These are phyloP conservation scores for Coprinellus micaceus DNA, from an alignment of 768 basidiomycete species.

Conservation along the genomic window DNA sequence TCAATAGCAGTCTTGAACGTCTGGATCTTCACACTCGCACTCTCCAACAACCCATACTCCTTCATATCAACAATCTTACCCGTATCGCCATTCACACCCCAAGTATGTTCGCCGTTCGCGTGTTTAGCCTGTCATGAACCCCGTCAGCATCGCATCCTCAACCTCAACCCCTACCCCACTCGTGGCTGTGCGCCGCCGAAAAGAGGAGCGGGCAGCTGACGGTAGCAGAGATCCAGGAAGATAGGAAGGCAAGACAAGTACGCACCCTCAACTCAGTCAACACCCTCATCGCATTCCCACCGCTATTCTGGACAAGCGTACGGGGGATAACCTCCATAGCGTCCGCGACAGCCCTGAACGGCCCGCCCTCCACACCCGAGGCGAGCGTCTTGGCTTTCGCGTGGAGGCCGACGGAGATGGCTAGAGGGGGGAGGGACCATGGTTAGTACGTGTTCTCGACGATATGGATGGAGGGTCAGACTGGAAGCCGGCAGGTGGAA, in stretches of 20 bases:
- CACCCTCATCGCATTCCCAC: conserved; percentile 91
- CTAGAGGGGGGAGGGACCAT: too few relatives aligned
- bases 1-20: conserved; percentile 97
- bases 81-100: conserved; percentile 94
- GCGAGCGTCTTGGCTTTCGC: conserved; percentile 74
- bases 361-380: conserved; percentile 82
- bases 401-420: conserved; percentile 84
- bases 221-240: not conserved
- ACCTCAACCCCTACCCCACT: too few relatives aligned
- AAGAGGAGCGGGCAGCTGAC: not conserved
- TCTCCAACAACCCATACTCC: conserved; percentile 88
- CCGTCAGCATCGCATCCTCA: not conserved
- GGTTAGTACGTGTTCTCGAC: too few relatives aligned
- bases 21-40: conserved; percentile 97
- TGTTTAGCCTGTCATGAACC: conserved; percentile 75
- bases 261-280: conserved; percentile 89
- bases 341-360: conserved; percentile 88
- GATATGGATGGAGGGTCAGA: too few relatives aligned
- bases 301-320: conserved; percentile 91
- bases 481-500: too few relatives aligned
- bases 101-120: conserved; percentile 83
- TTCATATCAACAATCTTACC: conserved; percentile 98
- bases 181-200: too few relatives aligned
- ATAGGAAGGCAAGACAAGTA: conserved; percentile 1
- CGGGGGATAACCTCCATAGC: conserved; percentile 97